Percentiles rank a stretch among this genome's conserved stretches.
These are phyloP conservation scores for Fusarium sp. DNA, from an alignment of 2,329 filamentous ascomycete genomes.

Conservation along the genomic window DNA sequence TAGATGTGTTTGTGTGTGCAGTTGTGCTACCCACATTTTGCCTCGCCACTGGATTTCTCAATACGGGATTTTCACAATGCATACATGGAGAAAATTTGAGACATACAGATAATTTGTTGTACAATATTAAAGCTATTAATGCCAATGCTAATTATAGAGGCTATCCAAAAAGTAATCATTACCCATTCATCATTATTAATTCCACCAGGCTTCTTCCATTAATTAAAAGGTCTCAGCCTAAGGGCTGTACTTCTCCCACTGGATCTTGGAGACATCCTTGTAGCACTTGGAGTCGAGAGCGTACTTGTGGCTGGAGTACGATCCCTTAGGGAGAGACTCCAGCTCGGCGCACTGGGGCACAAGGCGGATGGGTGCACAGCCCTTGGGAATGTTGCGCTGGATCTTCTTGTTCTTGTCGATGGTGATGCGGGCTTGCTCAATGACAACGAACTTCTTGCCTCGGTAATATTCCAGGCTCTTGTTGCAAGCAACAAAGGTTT, in stretches of 20 bases:
- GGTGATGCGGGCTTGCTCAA: constrained; percentile 54
- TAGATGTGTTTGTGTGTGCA: constrained; percentile 5
- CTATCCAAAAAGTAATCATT: constrained; percentile 33
- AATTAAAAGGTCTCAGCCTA: constrained; percentile 6
- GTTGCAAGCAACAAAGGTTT: constrained; percentile 58
- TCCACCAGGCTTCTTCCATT: constrained; percentile 11
- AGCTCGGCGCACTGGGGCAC: constrained; percentile 59
- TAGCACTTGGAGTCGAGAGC: constrained; percentile 57
- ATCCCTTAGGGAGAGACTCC: constrained; percentile 52
- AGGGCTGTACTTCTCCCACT: constrained; percentile 46
- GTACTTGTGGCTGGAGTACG: constrained; percentile 56
- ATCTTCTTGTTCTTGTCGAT: constrained; percentile 41
- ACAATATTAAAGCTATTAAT: constrained; percentile 34
- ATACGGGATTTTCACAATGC: not conserved
- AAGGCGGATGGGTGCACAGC: constrained; percentile 58
- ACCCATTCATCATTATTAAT: constrained; percentile 36
- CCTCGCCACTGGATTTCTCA: constrained; percentile 18
- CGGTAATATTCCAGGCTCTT: constrained; percentile 58
- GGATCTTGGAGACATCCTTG: constrained; percentile 51
- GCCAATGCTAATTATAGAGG: constrained; percentile 27
- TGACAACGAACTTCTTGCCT: constrained; percentile 52
- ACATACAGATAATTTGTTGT: constrained; percentile 19
- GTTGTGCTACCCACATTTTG: constrained; percentile 11
- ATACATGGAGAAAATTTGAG: not conserved
- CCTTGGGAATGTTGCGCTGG: constrained; percentile 46